These are phyloP conservation scores for Aphanomyces euteiches DNA, from an alignment of 352 stramenopile species.

Conservation along the genomic window DNA sequence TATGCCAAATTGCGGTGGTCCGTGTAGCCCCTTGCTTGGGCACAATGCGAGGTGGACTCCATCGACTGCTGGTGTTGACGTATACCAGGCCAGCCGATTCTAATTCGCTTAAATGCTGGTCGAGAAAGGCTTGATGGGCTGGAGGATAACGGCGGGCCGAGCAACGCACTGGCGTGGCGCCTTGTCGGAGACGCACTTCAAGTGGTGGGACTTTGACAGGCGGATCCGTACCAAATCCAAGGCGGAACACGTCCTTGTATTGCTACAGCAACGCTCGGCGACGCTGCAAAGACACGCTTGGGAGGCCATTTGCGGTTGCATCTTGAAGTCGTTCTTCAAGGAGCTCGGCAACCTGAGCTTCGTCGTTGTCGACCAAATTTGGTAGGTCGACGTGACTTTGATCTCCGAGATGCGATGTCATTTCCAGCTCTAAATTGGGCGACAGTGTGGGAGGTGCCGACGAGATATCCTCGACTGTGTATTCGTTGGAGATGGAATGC, in stretches of 20 bases:
- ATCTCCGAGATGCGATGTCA: background rate
- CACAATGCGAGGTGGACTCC: slow-evolving; percentile 7
- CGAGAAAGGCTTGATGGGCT: slow-evolving; percentile 22
- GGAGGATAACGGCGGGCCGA: slow-evolving; percentile 29
- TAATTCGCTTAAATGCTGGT: slow-evolving; percentile 12
- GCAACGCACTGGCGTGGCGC: background rate
- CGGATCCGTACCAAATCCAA: background rate
- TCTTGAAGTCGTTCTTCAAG: background rate
- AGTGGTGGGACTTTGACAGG: slow-evolving; percentile 17
- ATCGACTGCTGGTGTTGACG: slow-evolving; percentile 23
- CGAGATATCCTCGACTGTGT: too few species aligned
- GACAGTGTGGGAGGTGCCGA: too few species aligned
- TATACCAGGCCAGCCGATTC: slow-evolving; percentile 15
- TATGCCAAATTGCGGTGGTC: slow-evolving; percentile 36
- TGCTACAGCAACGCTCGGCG: background rate
- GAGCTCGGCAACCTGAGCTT: background rate
- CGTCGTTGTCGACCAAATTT: background rate
- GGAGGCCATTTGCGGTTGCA: background rate
- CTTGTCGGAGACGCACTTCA: slow-evolving; percentile 11
- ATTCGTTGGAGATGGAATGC: background rate
- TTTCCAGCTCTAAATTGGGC: background rate
- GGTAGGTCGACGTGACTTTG: background rate
- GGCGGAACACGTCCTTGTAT: background rate
- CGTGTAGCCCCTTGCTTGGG: slow-evolving; percentile 30
- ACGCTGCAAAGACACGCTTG: background rate